Evolutionary conservation across 371 early-diverging fungal species (phyloP).

Genomic region (Phascolomyces articulosus): DNA sequence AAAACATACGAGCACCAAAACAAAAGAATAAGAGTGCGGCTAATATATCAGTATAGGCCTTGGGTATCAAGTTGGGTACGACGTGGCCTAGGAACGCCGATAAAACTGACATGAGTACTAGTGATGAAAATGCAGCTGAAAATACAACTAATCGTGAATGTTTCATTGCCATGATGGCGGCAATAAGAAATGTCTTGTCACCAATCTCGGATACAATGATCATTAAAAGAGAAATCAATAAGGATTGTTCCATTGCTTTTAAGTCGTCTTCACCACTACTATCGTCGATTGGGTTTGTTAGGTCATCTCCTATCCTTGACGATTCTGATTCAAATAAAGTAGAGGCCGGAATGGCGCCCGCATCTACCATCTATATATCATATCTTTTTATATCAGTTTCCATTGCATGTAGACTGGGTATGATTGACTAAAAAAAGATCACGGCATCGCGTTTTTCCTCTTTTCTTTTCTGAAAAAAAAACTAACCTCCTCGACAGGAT

Average conservation of each 20-base stretch:
- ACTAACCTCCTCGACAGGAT: conserved; percentile 15
- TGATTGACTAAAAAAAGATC: too few species aligned
- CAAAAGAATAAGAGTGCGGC: conserved; percentile 87
- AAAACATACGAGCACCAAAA: conserved; percentile 90
- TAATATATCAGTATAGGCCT: conserved; percentile 79
- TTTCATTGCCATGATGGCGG: conserved; percentile 96
- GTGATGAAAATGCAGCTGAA: conserved; percentile 83
- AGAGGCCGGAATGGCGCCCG: background rate
- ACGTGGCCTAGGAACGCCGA: conserved; percentile 92
- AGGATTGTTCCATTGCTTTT: conserved; percentile 31
- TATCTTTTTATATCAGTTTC: background rate
- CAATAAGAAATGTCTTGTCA: conserved; percentile 97
- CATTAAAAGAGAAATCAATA: conserved; percentile 73
- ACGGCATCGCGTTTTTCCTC: too few species aligned
- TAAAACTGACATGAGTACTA: conserved; percentile 92
- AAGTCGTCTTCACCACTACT: background rate
- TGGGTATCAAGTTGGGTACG: conserved; percentile 84
- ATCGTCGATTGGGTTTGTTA: background rate
- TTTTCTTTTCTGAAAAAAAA: too few species aligned
- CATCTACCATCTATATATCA: conserved; percentile 12
- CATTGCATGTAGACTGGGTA: too few species aligned
- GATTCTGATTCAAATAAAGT: background rate
- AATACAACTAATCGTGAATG: conserved; percentile 88
- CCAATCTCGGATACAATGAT: conserved; percentile 95
- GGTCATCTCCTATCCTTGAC: too few species aligned